phyloP scores from a whole-genome alignment of 2,329 filamentous ascomycete species.

The Aureobasidium melanogenum region DNA sequence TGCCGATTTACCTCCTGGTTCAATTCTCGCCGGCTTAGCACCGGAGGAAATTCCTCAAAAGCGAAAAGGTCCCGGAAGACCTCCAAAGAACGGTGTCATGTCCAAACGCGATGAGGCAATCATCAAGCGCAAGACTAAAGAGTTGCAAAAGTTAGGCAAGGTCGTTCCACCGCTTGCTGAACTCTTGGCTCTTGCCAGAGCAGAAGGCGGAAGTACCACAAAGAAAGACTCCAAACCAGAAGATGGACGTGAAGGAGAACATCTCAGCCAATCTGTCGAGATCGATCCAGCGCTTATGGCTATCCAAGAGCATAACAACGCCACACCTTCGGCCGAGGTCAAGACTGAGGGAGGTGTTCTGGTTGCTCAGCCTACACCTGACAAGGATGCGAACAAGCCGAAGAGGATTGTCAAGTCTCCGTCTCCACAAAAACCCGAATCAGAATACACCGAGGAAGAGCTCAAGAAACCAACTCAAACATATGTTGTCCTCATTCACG shows the following conservation, averaged over 20 bases:
- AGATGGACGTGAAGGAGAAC: slow-evolving; percentile 10
- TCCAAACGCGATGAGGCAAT: slow-evolving; percentile 57
- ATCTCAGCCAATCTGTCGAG: slow-evolving; percentile 6
- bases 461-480: slow-evolving; percentile 58
- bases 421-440: slow-evolving; percentile 53
- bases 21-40: slow-evolving; percentile 23
- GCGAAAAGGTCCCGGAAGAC: slow-evolving; percentile 68
- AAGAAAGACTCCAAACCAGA: slow-evolving; percentile 17
- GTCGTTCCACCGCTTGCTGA: slow-evolving; percentile 21
- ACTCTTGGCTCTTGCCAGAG: slow-evolving; percentile 25
- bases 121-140: slow-evolving; percentile 27
- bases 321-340: slow-evolving; percentile 3
- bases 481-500: slow-evolving; percentile 56
- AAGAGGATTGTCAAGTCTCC: slow-evolving; percentile 49
- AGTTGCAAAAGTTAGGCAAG: slow-evolving; percentile 26
- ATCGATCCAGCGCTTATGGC: slow-evolving; percentile 13
- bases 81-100: slow-evolving; percentile 76
- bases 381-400: slow-evolving; percentile 27
- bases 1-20: slow-evolving; percentile 18
- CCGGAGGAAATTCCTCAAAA: slow-evolving; percentile 43
- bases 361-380: slow-evolving; percentile 7
- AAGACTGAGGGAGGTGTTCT: neutral
- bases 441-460: slow-evolving; percentile 64
- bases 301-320: slow-evolving; percentile 3
- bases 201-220: slow-evolving; percentile 17